Percentiles rank a stretch among this genome's conserved stretches.
Evolutionary conservation across 495 filamentous ascomycete genomes (phyloP).

Genomic region (Chaetomium tenue): DNA sequence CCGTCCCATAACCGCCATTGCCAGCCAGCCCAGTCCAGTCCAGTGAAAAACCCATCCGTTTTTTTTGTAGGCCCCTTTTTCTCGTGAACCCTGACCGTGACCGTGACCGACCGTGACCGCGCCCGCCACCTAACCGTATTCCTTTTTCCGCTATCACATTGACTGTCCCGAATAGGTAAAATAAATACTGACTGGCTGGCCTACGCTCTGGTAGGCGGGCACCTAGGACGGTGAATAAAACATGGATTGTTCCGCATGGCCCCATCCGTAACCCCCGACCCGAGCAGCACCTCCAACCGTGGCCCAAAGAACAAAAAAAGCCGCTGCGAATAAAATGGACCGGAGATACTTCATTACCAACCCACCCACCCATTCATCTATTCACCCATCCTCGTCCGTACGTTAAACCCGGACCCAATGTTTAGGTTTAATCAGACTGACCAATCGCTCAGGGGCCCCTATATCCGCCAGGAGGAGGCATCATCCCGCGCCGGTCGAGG

Average conservation of each 20-base stretch:
- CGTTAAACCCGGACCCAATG: background rate
- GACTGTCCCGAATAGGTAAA: background rate
- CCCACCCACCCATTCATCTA: background rate
- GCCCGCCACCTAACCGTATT: no score
- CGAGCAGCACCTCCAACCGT: background rate
- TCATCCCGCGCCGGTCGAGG: constrained; percentile 24
- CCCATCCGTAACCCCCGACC: background rate
- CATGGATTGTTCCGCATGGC: background rate
- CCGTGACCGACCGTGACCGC: no score
- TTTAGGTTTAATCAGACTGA: background rate
- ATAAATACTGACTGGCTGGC: background rate
- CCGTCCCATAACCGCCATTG: background rate
- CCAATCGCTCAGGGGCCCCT: constrained; percentile 4
- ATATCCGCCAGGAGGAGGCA: constrained; percentile 19
- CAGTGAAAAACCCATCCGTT: no score
- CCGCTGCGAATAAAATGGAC: background rate
- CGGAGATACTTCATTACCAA: background rate
- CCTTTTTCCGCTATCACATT: background rate
- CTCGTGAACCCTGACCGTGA: no score
- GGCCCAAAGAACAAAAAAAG: no score
- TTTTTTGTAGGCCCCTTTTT: no score
- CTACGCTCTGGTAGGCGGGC: background rate
- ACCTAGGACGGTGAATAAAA: background rate
- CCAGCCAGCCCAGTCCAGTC: no score
- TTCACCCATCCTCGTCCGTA: background rate